Evolutionary conservation across 805 yeast genomes (phyloP), one percentile per base, ranked within the genome.

Genomic region (Millerozyma acaciae): DNA sequence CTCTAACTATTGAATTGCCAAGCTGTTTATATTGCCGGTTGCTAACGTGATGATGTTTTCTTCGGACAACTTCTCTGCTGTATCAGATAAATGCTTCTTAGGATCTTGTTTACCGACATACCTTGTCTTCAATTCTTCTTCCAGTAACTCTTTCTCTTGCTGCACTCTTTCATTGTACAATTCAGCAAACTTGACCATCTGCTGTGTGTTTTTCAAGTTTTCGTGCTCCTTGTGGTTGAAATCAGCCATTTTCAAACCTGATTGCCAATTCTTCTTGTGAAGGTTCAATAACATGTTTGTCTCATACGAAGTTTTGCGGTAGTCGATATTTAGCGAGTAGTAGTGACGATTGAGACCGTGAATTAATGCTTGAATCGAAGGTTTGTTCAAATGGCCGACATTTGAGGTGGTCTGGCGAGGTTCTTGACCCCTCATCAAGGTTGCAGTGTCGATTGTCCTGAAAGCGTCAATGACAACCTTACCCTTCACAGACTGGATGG

Each of bases 71-170:
- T 71, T 68, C 45, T 86, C 94, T 8, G 96, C 94, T 1, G 94
- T 84, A 43, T 86, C 96, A 30, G 82, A 75, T 50, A 93, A 70
- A 67, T 93, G 99, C 68, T 90, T 93, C 78, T 94, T 93, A 26
- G 99, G 99, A 61, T 93, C 98, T 63, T 90, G 97, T 57, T 87
- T 89, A 49, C 99, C 99, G 22, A 93, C 97, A 53, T 90, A 94
- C 56, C 98, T 80, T 6, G 96, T 90, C 61, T 86, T 87, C 47
- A 90, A 74, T 60, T 89, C 93, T 25, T 86, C 96, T 50, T 84
- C 94, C 28, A 78, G 68, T 45, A 93, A 68, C 44, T 85, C 95
- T 56, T 83, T 84, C 58, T 93, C 98, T 61, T 94, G 97, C 47
- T 82, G 75, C 32, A 94, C 89, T 55, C 97, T 77, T 55, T 81